phyloP scores from a whole-genome alignment of 352 stramenopile genomes.

The Albugo laibachii region DNA sequence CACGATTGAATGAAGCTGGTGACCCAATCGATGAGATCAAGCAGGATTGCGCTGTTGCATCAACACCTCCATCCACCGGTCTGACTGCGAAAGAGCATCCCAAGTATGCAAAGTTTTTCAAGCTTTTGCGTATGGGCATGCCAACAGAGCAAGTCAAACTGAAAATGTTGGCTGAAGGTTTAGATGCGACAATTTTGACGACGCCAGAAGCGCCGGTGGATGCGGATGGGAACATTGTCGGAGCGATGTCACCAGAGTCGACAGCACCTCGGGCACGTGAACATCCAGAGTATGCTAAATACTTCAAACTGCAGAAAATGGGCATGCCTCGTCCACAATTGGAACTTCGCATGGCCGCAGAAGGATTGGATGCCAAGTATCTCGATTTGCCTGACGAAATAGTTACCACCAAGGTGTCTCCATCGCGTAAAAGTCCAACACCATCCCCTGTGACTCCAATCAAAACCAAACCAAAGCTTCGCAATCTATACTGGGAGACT shows the following conservation, averaged over 20 bases:
- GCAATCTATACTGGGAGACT: constrained; percentile 70
- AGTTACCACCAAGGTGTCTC: constrained; percentile 14
- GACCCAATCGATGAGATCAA: constrained; percentile 23
- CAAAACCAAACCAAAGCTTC: constrained; percentile 58
- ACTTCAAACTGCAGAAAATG: constrained; percentile 93
- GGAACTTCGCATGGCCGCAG: constrained; percentile 82
- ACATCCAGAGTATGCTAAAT: constrained; percentile 83
- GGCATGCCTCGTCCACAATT: constrained; percentile 83
- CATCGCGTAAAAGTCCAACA: constrained; percentile 6
- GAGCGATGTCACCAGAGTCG: constrained; percentile 1
- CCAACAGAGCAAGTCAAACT: constrained; percentile 76
- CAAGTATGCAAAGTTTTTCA: constrained; percentile 85
- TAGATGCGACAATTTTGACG: constrained; percentile 34
- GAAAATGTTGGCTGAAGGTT: constrained; percentile 50
- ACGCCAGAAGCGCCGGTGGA: constrained; percentile 37
- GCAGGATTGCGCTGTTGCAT: background rate
- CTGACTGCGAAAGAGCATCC: constrained; percentile 32
- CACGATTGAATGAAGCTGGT: constrained; percentile 35
- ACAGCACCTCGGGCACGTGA: constrained; percentile 28
- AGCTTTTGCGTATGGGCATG: constrained; percentile 80
- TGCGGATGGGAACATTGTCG: constrained; percentile 26
- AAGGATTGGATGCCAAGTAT: constrained; percentile 77
- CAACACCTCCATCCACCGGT: constrained; percentile 5
- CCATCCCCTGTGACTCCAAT: constrained; percentile 7
- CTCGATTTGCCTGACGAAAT: constrained; percentile 73